phyloP scores from a whole-genome alignment of 768 basidiomycete genomes.

The Lactarius evosmus region DNA sequence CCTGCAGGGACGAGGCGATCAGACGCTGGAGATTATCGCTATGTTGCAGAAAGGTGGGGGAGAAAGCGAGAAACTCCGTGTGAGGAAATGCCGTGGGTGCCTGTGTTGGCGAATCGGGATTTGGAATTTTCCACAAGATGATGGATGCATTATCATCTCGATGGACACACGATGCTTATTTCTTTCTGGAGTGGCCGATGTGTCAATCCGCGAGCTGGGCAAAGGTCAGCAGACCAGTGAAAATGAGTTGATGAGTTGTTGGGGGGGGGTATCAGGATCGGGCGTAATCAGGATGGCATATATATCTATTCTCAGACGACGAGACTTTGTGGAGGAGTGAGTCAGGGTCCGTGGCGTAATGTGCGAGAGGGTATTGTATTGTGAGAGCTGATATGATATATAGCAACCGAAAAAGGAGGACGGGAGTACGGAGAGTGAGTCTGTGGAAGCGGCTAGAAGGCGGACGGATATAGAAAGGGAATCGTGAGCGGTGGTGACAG shows the following conservation, averaged over 20 bases:
- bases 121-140: constrained; percentile 20
- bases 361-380: background rate
- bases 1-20: background rate
- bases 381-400: too few species aligned
- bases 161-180: constrained; percentile 8
- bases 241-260: background rate
- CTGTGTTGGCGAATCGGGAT: constrained; percentile 22
- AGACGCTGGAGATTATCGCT: constrained; percentile 5
- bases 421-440: background rate
- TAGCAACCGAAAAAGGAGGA: constrained; percentile 16
- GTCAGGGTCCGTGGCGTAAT: background rate
- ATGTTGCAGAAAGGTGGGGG: background rate
- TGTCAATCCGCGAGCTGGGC: background rate
- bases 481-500: constrained; percentile 16
- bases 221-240: constrained; percentile 18
- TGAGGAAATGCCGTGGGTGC: constrained; percentile 22
- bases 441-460: constrained; percentile 22
- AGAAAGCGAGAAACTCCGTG: constrained; percentile 6
- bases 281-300: constrained; percentile 9
- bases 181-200: constrained; percentile 5
- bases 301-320: constrained; percentile 1
- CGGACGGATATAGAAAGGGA: constrained; percentile 26
- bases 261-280: background rate
- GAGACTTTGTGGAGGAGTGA: background rate
- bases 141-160: constrained; percentile 11